Conservation (phyloP, 2,329 filamentous ascomycete genomes). For the Nannizziopsis arthrosporioides region DNA sequence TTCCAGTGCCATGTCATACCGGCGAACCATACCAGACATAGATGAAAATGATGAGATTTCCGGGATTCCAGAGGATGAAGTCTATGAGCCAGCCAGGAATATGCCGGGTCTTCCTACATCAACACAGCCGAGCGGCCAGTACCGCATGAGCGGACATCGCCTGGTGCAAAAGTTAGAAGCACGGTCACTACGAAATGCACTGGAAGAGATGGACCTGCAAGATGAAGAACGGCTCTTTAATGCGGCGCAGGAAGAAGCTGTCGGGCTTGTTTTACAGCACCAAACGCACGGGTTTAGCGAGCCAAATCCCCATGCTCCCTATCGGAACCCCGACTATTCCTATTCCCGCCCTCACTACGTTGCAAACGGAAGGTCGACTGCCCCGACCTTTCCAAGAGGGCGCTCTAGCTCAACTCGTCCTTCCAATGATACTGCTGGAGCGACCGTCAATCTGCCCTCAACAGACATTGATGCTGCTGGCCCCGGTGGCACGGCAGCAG, state of each 20-base stretch:
- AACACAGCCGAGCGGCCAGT: conserved; percentile 33
- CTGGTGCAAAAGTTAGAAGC: conserved; percentile 50
- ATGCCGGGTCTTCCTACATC: conserved; percentile 23
- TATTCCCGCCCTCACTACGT: conserved; percentile 31
- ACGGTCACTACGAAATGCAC: conserved; percentile 43
- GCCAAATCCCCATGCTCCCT: conserved; percentile 39
- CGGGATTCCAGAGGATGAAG: conserved; percentile 6
- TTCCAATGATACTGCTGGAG: too few species aligned
- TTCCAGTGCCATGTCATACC: conserved; percentile 33
- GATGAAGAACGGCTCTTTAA: conserved; percentile 45
- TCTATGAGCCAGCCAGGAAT: conserved; percentile 22
- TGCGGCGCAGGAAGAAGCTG: conserved; percentile 51
- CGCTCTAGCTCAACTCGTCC: background rate
- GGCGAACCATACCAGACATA: conserved; percentile 23
- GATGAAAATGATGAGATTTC: conserved; percentile 5
- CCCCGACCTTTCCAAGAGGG: background rate
- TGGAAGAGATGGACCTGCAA: conserved; percentile 48
- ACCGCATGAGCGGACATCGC: conserved; percentile 44
- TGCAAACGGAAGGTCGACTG: conserved; percentile 29
- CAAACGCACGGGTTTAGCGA: conserved; percentile 42
- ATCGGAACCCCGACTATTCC: conserved; percentile 34
- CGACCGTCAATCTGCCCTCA: too few species aligned
- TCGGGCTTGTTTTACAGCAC: conserved; percentile 54
- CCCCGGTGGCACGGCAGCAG: background rate
- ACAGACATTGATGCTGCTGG: too few species aligned